A percentile compares a stretch with the other conserved stretches of the same genome.
phyloP scores from a whole-genome alignment of 345 rosid genomes.

The Lepidium didymum region DNA sequence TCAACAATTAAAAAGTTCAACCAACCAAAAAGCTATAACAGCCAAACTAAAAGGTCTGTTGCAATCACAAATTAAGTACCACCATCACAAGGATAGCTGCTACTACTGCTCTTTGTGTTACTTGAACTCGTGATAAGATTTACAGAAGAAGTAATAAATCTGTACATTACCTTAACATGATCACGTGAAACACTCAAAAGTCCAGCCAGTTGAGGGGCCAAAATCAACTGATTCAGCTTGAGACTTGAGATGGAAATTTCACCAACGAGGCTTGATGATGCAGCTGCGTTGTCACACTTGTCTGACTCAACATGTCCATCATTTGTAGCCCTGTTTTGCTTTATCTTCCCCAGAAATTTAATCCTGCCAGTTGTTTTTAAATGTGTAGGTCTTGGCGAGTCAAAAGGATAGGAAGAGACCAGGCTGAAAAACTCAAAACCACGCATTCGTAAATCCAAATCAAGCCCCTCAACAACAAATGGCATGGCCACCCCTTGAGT shows the following conservation, averaged over 20 bases:
- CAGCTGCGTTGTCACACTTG: conserved; percentile 23
- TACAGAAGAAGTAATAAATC: neutral
- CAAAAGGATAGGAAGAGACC: conserved; percentile 79
- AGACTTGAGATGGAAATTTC: conserved; percentile 84
- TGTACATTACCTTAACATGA: conserved; percentile 56
- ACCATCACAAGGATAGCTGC: neutral
- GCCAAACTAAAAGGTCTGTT: neutral
- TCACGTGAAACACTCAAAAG: conserved; percentile 67
- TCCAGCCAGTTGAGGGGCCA: conserved; percentile 91
- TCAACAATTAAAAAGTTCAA: neutral
- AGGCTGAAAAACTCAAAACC: conserved; percentile 92
- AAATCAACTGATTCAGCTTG: conserved; percentile 81
- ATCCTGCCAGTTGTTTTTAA: conserved; percentile 89
- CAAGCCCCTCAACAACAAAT: conserved; percentile 81
- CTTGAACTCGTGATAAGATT: neutral
- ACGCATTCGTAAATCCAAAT: conserved; percentile 91
- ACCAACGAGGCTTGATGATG: conserved; percentile 52
- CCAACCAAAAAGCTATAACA: neutral
- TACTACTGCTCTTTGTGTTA: conserved; percentile 10
- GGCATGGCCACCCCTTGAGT: conserved; percentile 41
- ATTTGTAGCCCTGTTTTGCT: conserved; percentile 28
- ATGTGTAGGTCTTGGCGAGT: conserved; percentile 90
- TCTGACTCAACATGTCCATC: conserved; percentile 29
- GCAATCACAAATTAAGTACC: neutral
- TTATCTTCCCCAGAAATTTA: conserved; percentile 82